phyloP scores from a whole-genome alignment of 768 basidiomycete genomes.

The Sporobolomyces pararoseus region DNA sequence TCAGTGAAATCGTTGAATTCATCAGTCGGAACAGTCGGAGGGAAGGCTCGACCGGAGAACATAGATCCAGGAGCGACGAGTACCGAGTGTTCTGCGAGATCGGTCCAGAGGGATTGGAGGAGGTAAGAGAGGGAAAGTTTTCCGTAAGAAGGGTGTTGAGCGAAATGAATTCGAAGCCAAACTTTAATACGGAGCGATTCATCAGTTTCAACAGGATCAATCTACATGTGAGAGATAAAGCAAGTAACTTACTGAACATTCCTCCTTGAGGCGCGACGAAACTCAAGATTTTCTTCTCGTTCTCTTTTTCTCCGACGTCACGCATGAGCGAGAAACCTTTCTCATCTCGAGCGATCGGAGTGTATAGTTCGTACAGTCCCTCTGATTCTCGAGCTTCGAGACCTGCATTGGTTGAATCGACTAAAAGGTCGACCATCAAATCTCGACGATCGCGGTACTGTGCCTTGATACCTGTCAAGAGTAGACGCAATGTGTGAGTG shows the following conservation, averaged over 20 bases:
- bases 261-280: conserved; percentile 75
- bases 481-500: not conserved
- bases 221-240: not conserved
- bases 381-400: conserved; percentile 58
- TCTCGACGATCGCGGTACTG: conserved; percentile 63
- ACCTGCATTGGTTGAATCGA: conserved; percentile 50
- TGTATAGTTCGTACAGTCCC: conserved; percentile 41
- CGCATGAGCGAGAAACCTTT: conserved; percentile 56
- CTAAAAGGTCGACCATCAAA: conserved; percentile 62
- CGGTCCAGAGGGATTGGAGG: conserved; percentile 60
- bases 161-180: conserved; percentile 64
- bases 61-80: conserved; percentile 62
- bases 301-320: conserved; percentile 46
- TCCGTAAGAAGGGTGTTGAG: conserved; percentile 56
- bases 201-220: not conserved
- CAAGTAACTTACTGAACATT: conserved; percentile 64
- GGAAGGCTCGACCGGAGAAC: conserved; percentile 43
- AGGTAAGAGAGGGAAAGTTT: conserved; percentile 49
- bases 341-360: conserved; percentile 48
- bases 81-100: conserved; percentile 61
- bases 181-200: conserved; percentile 27
- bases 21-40: conserved; percentile 42
- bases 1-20: not conserved
- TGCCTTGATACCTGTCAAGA: conserved; percentile 53
- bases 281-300: conserved; percentile 55